These are phyloP conservation scores for Epichloe festucae DNA, from an alignment of 2,329 filamentous ascomycete species.

Conservation along the genomic window DNA sequence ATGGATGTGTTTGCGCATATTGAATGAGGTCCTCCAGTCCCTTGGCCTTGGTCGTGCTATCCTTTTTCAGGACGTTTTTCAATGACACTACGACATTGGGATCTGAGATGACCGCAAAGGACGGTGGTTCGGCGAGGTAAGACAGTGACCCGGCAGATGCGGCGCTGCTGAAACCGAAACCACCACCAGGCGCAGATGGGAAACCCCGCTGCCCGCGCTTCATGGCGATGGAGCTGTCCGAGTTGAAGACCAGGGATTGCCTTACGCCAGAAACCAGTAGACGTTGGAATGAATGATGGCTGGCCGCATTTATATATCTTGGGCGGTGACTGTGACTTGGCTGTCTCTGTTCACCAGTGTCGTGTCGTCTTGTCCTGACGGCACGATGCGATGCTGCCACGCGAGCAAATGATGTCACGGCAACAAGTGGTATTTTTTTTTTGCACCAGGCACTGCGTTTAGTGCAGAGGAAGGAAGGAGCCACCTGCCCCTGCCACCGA, in stretches of 20 bases:
- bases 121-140: constrained; percentile 75
- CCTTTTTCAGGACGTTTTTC: constrained; percentile 87
- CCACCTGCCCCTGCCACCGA: background rate
- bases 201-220: constrained; percentile 7
- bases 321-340: background rate
- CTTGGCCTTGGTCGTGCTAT: constrained; percentile 81
- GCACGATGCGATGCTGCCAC: background rate
- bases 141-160: constrained; percentile 48
- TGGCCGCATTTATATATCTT: background rate
- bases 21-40: constrained; percentile 73
- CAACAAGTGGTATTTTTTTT: background rate
- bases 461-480: background rate
- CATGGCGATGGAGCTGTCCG: constrained; percentile 1
- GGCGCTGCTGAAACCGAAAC: constrained; percentile 22
- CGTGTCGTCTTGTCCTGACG: background rate
- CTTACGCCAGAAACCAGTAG: background rate
- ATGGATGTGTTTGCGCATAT: constrained; percentile 43
- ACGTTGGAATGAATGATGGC: background rate
- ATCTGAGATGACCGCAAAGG: constrained; percentile 65
- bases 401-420: constrained; percentile 4
- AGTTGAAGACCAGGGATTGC: background rate
- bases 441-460: background rate
- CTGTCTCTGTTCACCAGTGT: background rate
- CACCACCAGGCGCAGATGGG: constrained; percentile 5
- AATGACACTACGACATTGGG: constrained; percentile 78